Conservation (phyloP, 257 asterid species). For the Avicennia marina region DNA sequence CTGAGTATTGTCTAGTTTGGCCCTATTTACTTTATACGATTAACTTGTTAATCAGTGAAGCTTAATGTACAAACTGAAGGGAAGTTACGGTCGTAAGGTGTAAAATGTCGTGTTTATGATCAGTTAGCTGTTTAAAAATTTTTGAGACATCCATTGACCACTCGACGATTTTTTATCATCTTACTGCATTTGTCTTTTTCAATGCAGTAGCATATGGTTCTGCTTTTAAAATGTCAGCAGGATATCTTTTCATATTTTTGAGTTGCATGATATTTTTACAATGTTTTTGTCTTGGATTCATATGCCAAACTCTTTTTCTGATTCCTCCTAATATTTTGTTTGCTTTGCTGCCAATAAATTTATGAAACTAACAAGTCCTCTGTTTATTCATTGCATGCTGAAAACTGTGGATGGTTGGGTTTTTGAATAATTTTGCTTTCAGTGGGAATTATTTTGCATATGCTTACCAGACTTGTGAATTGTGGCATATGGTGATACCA, state of each 20-base stretch:
- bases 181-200: too few species aligned
- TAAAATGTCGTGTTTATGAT: too few species aligned
- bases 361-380: background rate
- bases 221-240: too few species aligned
- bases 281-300: too few species aligned
- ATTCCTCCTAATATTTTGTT: background rate
- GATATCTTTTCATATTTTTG: too few species aligned
- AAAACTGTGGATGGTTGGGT: constrained; percentile 9
- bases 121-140: too few species aligned
- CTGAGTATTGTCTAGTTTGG: background rate
- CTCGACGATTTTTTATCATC: too few species aligned
- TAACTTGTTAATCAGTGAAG: constrained; percentile 13
- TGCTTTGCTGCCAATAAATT: background rate
- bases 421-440: background rate
- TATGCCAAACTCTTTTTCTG: too few species aligned
- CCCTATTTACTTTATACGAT: background rate
- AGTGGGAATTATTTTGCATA: background rate
- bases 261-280: too few species aligned
- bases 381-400: constrained; percentile 8
- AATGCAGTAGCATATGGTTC: too few species aligned
- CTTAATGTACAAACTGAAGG: constrained; percentile 6
- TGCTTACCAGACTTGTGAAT: constrained; percentile 12
- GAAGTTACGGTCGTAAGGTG: background rate
- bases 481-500: constrained; percentile 5
- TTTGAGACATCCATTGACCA: too few species aligned